Evolutionary conservation across 768 basidiomycete species (phyloP).

Genomic region (Neoboletus subvelutipes): DNA sequence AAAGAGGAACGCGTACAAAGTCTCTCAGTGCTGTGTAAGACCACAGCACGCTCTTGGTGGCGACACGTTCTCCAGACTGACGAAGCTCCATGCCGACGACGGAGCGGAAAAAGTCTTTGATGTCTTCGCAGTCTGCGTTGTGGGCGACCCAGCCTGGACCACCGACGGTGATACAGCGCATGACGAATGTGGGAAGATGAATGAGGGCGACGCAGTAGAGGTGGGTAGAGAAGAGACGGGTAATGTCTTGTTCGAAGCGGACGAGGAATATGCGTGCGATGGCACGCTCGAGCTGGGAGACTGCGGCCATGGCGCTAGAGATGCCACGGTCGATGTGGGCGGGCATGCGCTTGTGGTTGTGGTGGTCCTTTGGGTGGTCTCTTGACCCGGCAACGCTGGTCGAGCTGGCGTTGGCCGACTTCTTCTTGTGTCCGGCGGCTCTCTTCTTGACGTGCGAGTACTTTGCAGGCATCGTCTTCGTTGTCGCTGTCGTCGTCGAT

Average conservation of each 20-base stretch:
- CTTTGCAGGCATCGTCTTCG: conserved; percentile 59
- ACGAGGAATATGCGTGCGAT: conserved; percentile 67
- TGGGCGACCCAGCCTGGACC: conserved; percentile 69
- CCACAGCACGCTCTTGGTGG: conserved; percentile 79
- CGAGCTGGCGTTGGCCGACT: conserved; percentile 28
- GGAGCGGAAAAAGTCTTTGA: conserved; percentile 73
- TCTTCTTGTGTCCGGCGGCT: conserved; percentile 49
- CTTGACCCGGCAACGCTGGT: conserved; percentile 28
- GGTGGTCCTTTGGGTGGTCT: conserved; percentile 25
- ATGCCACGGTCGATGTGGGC: conserved; percentile 55
- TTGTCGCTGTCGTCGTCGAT: conserved; percentile 22
- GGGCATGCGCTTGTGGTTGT: conserved; percentile 37
- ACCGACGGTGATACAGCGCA: conserved; percentile 59
- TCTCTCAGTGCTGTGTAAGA: conserved; percentile 74
- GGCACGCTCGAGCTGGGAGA: conserved; percentile 64
- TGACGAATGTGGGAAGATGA: conserved; percentile 65
- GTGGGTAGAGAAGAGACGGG: conserved; percentile 69
- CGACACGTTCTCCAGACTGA: conserved; percentile 74
- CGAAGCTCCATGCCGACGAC: conserved; percentile 75
- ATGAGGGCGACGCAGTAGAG: conserved; percentile 63
- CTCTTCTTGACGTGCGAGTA: conserved; percentile 77
- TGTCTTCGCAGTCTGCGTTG: conserved; percentile 65
- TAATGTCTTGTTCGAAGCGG: conserved; percentile 74
- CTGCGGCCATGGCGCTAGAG: conserved; percentile 56
- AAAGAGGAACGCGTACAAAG: conserved; percentile 51